phyloP scores from a whole-genome alignment of 257 asterid species.

The Lycium ferocissimum region DNA sequence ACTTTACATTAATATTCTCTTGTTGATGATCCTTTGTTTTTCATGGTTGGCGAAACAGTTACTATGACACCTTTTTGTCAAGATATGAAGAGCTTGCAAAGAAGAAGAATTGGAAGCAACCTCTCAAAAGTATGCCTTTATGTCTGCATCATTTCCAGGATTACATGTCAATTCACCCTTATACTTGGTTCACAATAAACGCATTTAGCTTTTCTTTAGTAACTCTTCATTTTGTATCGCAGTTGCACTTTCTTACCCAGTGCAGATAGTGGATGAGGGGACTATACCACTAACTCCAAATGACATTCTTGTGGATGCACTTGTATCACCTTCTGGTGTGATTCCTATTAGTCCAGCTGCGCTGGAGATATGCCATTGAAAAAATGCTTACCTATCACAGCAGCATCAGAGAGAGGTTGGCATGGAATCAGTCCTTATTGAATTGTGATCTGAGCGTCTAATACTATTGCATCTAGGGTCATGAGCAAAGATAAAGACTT shows the following conservation, averaged over 20 bases:
- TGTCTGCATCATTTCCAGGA: neutral
- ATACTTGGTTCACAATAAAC: neutral
- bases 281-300: constrained; percentile 77
- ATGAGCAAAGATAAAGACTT: neutral
- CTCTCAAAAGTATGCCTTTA: constrained; percentile 60
- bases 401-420: neutral
- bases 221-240: constrained; percentile 22
- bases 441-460: neutral
- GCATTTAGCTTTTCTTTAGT: constrained; percentile 12
- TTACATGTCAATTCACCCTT: neutral
- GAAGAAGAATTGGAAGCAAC: constrained; percentile 81
- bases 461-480: neutral
- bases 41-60: constrained; percentile 49
- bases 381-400: constrained; percentile 4
- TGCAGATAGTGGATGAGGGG: constrained; percentile 76
- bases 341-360: constrained; percentile 71
- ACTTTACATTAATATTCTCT: neutral
- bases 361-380: constrained; percentile 40
- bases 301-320: constrained; percentile 80
- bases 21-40: constrained; percentile 32
- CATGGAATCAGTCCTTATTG: neutral
- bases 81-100: constrained; percentile 71
- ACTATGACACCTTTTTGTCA: constrained; percentile 77
- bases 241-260: constrained; percentile 89
- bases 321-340: constrained; percentile 73